Conservation (phyloP, 1,139 yeast species). For the Suzukiozyma palmioleophila region DNA sequence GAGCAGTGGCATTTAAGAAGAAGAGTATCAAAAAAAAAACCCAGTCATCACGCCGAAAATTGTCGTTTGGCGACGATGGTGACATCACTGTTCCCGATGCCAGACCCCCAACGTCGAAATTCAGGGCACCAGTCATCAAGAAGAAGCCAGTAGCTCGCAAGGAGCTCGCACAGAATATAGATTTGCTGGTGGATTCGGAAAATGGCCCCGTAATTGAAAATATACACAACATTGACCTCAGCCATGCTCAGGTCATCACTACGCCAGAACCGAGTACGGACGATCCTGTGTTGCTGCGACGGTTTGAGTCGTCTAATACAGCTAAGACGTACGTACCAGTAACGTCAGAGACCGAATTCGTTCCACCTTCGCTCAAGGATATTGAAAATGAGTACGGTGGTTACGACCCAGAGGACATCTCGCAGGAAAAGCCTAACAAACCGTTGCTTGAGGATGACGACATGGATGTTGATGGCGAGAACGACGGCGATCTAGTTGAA, state of each 20-base stretch:
- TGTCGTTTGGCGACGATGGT: slow-evolving; percentile 2
- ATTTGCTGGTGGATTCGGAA: slow-evolving; percentile 8
- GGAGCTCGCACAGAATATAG: background rate
- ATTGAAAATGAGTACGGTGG: slow-evolving; percentile 3
- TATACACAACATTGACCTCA: slow-evolving; percentile 10
- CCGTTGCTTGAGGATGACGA: slow-evolving; percentile 8
- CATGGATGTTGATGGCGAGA: slow-evolving; percentile 16
- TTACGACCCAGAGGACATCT: slow-evolving; percentile 3
- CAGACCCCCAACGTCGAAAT: background rate
- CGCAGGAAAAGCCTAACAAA: background rate
- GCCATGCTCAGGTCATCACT: slow-evolving; percentile 1
- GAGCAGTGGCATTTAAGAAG: slow-evolving; percentile 1
- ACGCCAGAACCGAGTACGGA: background rate
- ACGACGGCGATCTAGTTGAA: slow-evolving; percentile 10
- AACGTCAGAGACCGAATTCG: background rate
- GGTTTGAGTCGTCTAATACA: background rate
- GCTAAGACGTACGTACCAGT: slow-evolving; percentile 11
- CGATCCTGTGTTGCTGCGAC: background rate
- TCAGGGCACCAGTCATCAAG: background rate
- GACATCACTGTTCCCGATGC: background rate
- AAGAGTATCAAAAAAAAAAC: slow-evolving; percentile 1
- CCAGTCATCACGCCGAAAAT: background rate
- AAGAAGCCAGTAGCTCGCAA: background rate
- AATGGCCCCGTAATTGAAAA: slow-evolving; percentile 20
- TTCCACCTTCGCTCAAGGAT: slow-evolving; percentile 3